Conservation (phyloP, 139 green algal species). For the Chloropicon primus region DNA sequence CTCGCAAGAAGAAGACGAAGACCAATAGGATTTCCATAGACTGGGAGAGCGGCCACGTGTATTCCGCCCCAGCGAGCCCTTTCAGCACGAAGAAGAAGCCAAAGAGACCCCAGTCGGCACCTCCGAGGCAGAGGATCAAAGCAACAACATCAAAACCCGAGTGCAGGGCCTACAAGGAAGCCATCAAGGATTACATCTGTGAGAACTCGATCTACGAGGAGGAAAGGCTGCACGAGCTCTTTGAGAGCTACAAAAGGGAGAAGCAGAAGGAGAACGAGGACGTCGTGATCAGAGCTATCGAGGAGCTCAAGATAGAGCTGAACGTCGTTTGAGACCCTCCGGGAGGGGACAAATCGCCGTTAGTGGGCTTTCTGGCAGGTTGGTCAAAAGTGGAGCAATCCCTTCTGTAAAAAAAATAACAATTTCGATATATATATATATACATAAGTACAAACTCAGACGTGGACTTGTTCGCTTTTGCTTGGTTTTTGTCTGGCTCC, state of each 20-base stretch:
- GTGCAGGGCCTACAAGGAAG: background rate
- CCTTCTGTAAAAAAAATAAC: too few species aligned
- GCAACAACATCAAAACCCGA: background rate
- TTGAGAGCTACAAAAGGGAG: background rate
- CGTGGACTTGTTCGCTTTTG: too few species aligned
- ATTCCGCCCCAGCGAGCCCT: too few species aligned
- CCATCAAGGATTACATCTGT: background rate
- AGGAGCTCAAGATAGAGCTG: background rate
- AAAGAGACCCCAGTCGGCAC: background rate
- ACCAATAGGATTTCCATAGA: background rate
- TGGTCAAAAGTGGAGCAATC: too few species aligned
- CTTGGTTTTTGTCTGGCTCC: too few species aligned
- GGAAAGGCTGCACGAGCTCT: background rate
- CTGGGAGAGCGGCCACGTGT: background rate
- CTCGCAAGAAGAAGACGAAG: background rate
- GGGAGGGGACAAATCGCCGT: too few species aligned
- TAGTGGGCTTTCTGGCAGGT: too few species aligned
- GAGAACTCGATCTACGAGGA: background rate
- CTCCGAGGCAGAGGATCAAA: background rate
- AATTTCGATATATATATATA: too few species aligned
- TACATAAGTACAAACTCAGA: too few species aligned
- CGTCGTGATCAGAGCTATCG: background rate
- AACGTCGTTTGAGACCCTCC: background rate
- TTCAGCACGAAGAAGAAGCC: too few species aligned
- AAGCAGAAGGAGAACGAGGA: background rate